Conservation (phyloP, 371 early-diverging fungal genomes). For the Lichtheimia ornata region DNA sequence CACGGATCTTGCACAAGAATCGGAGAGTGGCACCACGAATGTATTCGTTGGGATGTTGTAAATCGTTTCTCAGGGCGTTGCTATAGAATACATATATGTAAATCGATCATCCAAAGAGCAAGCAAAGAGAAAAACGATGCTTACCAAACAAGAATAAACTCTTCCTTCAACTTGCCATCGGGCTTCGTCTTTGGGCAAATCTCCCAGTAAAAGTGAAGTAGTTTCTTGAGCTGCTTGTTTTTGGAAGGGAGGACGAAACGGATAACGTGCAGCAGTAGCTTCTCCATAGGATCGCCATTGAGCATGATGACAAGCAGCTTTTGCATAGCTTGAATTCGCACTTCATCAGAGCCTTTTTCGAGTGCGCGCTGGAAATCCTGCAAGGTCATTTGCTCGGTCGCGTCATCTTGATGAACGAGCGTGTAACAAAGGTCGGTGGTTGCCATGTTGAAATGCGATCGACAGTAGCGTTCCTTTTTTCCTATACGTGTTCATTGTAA, state of each 20-base stretch:
- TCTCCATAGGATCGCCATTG: conserved; percentile 90
- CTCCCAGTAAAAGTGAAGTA: conserved; percentile 96
- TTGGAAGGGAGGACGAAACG: conserved; percentile 92
- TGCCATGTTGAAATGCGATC: conserved; percentile 9
- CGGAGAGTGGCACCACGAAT: conserved; percentile 96
- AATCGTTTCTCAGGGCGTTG: conserved; percentile 96
- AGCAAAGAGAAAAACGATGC: conserved; percentile 7
- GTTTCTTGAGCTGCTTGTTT: conserved; percentile 95
- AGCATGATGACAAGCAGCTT: conserved; percentile 86
- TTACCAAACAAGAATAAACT: conserved; percentile 95
- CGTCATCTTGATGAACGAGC: conserved; percentile 70
- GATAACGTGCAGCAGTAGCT: conserved; percentile 95
- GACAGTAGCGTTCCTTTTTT: too few species aligned
- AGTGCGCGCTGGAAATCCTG: conserved; percentile 79
- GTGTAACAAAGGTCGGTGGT: conserved; percentile 67
- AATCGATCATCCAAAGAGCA: background rate
- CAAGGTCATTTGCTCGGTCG: conserved; percentile 59
- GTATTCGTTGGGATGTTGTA: conserved; percentile 99
- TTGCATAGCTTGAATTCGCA: conserved; percentile 92
- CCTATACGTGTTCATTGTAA: too few species aligned
- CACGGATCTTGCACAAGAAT: conserved; percentile 92
- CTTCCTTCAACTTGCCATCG: conserved; percentile 94
- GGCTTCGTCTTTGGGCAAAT: conserved; percentile 90
- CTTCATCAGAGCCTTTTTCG: conserved; percentile 90
- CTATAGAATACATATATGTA: conserved; percentile 36